A percentile compares a stretch with the other conserved stretches of the same genome.
phyloP scores from a whole-genome alignment of 495 filamentous ascomycete genomes.

The Terfezia claveryi region DNA sequence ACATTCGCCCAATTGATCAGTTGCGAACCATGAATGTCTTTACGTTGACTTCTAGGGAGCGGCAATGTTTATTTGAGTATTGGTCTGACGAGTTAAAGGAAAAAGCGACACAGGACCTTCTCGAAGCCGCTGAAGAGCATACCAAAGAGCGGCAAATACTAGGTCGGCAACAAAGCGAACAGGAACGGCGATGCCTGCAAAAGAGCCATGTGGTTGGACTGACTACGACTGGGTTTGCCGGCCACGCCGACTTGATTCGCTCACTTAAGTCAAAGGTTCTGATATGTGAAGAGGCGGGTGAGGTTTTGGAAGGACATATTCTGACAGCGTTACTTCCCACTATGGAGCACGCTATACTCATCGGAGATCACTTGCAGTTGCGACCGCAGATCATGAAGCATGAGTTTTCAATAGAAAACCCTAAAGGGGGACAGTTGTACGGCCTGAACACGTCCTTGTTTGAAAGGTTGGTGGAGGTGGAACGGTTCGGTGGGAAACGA shows the following conservation, averaged over 20 bases:
- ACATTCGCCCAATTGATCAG: neutral
- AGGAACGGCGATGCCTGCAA: conserved; percentile 30
- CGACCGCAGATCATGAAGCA: conserved; percentile 47
- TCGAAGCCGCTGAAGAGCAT: conserved; percentile 6
- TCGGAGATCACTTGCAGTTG: conserved; percentile 58
- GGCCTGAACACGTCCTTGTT: conserved; percentile 46
- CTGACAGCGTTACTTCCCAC: conserved; percentile 46
- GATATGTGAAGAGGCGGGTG: conserved; percentile 56
- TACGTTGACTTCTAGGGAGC: neutral
- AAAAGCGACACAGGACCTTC: neutral
- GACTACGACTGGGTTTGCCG: conserved; percentile 53
- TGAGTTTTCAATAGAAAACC: conserved; percentile 38
- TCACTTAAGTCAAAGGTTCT: conserved; percentile 42
- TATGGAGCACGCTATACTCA: conserved; percentile 49
- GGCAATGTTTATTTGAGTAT: conserved; percentile 19
- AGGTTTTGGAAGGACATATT: conserved; percentile 51
- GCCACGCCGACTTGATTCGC: conserved; percentile 38
- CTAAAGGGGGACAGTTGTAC: conserved; percentile 28
- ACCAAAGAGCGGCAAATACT: neutral
- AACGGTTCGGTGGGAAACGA: too few relatives aligned
- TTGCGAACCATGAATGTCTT: too few relatives aligned
- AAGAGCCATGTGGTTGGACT: conserved; percentile 43
- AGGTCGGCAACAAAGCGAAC: conserved; percentile 18
- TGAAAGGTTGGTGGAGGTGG: conserved; percentile 30
- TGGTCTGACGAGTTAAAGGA: conserved; percentile 11